These are phyloP conservation scores for Lecanicillium sp. DNA, from an alignment of 2,329 filamentous ascomycete species.

Conservation along the genomic window DNA sequence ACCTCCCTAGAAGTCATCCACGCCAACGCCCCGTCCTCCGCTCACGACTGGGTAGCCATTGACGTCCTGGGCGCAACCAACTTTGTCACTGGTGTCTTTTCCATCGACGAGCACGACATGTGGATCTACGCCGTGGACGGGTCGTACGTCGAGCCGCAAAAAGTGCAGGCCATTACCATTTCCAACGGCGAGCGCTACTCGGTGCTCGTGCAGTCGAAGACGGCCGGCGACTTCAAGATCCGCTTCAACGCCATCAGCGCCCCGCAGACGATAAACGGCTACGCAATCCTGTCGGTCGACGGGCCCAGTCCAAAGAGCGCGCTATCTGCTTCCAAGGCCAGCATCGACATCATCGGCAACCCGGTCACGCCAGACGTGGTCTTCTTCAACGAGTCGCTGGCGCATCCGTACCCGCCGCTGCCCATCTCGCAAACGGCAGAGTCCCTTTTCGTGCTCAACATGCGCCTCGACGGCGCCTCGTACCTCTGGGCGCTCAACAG, in stretches of 20 bases:
- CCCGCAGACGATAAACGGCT: slow-evolving; percentile 48
- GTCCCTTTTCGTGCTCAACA: slow-evolving; percentile 34
- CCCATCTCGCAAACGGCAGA: slow-evolving; percentile 33
- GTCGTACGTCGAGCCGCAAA: slow-evolving; percentile 43
- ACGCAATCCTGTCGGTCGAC: slow-evolving; percentile 36
- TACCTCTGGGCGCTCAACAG: slow-evolving; percentile 48
- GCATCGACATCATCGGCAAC: slow-evolving; percentile 41
- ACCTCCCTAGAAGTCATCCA: slow-evolving; percentile 35
- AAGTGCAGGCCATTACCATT: slow-evolving; percentile 37
- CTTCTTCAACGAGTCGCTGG: slow-evolving; percentile 33
- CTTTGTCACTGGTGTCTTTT: slow-evolving; percentile 34
- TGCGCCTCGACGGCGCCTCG: slow-evolving; percentile 31
- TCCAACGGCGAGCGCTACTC: slow-evolving; percentile 48
- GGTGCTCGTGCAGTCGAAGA: slow-evolving; percentile 37
- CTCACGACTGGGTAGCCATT: slow-evolving; percentile 41
- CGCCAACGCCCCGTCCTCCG: slow-evolving; percentile 14
- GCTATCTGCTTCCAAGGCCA: slow-evolving; percentile 26
- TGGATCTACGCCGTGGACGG: slow-evolving; percentile 49
- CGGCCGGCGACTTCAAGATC: slow-evolving; percentile 44
- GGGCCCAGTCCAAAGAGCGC: slow-evolving; percentile 8
- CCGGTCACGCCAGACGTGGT: slow-evolving; percentile 31
- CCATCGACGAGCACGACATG: slow-evolving; percentile 45
- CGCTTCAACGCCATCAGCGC: slow-evolving; percentile 40
- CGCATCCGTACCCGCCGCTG: slow-evolving; percentile 40
- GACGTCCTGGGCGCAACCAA: slow-evolving; percentile 46